Conservation (phyloP, 208 protist species). For the Trichomonas tenax region DNA sequence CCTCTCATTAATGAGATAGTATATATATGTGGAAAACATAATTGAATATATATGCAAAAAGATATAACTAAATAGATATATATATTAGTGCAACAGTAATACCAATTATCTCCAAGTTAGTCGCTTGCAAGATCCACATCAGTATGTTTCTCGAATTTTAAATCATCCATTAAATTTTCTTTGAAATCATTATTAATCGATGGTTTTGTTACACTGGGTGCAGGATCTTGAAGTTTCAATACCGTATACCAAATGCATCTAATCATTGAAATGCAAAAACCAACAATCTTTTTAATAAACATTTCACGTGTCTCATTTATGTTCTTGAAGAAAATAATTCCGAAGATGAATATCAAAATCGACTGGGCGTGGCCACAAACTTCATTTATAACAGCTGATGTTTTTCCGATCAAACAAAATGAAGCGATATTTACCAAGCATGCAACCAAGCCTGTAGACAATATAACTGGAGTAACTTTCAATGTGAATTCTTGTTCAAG, state of each 20-base stretch:
- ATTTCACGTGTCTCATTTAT: background rate
- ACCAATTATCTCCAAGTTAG: no score
- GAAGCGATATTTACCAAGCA: conserved; percentile 24
- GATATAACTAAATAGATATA: no score
- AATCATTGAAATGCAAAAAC: background rate
- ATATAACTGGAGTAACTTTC: background rate
- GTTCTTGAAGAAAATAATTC: conserved; percentile 20
- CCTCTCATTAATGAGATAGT: no score
- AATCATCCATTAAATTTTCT: no score
- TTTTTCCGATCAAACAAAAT: conserved; percentile 28
- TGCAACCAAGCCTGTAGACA: conserved; percentile 16
- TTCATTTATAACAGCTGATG: conserved; percentile 29
- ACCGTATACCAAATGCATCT: background rate
- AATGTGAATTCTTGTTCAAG: background rate
- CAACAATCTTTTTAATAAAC: background rate
- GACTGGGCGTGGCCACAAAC: conserved; percentile 33
- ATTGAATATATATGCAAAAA: no score
- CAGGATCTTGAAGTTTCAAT: background rate
- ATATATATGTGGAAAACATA: no score
- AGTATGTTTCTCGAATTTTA: no score
- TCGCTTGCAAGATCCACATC: no score
- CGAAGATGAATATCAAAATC: conserved; percentile 21
- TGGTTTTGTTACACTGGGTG: no score
- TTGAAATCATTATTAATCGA: no score
- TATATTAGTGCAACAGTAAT: no score